Conservation (phyloP, 305 asterid species). For the Fraxinus platypoda region DNA sequence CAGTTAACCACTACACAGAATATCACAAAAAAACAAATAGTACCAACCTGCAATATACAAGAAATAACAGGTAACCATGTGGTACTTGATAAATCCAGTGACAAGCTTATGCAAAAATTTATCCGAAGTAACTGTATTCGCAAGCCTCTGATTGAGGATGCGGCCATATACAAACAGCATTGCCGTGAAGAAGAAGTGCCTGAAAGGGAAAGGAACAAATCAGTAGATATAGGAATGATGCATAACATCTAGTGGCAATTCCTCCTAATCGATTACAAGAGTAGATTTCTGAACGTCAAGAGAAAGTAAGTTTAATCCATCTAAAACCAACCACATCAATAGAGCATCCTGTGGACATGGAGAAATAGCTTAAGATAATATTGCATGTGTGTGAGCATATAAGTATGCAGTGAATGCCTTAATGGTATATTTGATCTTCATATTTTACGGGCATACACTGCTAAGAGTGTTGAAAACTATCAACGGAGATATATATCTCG, state of each 20-base stretch:
- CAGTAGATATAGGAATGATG: neutral
- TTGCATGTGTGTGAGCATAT: constrained; percentile 9
- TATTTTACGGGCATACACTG: constrained; percentile 8
- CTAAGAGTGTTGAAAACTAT: neutral
- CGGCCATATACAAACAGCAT: constrained; percentile 95
- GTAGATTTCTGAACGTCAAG: constrained; percentile 3
- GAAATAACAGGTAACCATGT: constrained; percentile 96
- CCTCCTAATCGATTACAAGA: neutral
- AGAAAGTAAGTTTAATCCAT: constrained; percentile 7
- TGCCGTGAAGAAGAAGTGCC: constrained; percentile 98
- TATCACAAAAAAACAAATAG: constrained; percentile 7
- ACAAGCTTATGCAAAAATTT: constrained; percentile 78
- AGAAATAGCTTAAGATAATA: neutral
- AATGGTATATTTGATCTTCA: neutral
- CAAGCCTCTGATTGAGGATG: constrained; percentile 90
- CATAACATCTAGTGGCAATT: neutral
- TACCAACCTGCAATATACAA: constrained; percentile 78
- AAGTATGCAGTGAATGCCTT: constrained; percentile 1
- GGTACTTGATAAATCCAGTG: constrained; percentile 80
- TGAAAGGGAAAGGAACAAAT: constrained; percentile 30
- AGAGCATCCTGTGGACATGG: neutral
- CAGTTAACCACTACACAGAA: constrained; percentile 4
- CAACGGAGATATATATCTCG: neutral
- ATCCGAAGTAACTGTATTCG: constrained; percentile 78
- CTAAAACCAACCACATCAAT: neutral